A percentile compares a stretch with the other conserved stretches of the same genome.
phyloP scores from a whole-genome alignment of 371 early-diverging fungal genomes.

The Mortierella sp. region DNA sequence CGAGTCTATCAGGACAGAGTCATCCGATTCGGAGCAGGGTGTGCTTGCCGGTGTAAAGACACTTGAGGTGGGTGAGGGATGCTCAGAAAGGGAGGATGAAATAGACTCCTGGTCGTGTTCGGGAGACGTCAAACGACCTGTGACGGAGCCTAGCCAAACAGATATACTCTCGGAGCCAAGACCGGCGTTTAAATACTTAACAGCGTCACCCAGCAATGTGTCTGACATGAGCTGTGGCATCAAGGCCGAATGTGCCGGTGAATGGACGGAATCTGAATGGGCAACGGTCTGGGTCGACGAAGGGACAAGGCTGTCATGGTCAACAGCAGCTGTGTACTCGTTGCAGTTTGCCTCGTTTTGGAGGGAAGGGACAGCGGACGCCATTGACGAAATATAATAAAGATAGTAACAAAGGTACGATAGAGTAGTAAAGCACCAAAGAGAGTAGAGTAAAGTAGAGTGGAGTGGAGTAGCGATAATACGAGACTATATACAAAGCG shows the following conservation, averaged over 20 bases:
- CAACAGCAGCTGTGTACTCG: conserved; percentile 35
- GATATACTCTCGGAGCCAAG: not conserved
- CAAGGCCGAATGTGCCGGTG: not conserved
- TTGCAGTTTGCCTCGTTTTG: conserved; percentile 6
- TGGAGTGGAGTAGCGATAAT: too few species aligned
- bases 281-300: not conserved
- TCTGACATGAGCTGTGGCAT: not conserved
- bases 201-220: too few species aligned
- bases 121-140: too few species aligned
- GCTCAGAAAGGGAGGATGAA: not conserved
- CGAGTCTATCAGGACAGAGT: conserved; percentile 16
- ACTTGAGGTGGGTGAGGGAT: conserved; percentile 13
- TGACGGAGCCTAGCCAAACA: not conserved
- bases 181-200: too few species aligned
- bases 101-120: conserved; percentile 1
- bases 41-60: conserved; percentile 19
- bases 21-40: conserved; percentile 35
- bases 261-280: not conserved
- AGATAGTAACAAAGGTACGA: too few species aligned
- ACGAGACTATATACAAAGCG: not conserved
- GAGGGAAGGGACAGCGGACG: too few species aligned
- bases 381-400: too few species aligned
- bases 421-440: too few species aligned
- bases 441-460: not conserved
- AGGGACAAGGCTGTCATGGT: not conserved